Conservation (phyloP, 768 basidiomycete species). For the Mycena capillaripes region DNA sequence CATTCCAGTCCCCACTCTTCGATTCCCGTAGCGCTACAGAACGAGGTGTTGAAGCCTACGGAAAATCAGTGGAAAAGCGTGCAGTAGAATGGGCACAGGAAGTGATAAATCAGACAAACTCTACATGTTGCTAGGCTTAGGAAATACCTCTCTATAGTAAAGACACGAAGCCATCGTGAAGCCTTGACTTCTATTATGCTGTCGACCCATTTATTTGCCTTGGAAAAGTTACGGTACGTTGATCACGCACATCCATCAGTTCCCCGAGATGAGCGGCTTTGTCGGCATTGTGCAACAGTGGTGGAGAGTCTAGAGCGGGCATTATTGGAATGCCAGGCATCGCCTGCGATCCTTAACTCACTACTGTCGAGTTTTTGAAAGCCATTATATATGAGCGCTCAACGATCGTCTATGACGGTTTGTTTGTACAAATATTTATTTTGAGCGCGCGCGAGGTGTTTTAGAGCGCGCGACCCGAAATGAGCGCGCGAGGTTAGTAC, state of each 20-base stretch:
- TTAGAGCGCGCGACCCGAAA: too few relatives aligned
- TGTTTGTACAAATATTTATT: too few relatives aligned
- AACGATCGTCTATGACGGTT: too few relatives aligned
- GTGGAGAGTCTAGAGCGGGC: neutral
- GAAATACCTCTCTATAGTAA: slow-evolving; percentile 3
- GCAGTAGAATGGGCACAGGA: neutral
- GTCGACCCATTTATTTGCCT: neutral
- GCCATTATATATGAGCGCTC: too few relatives aligned
- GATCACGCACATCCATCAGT: neutral
- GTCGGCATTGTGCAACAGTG: neutral
- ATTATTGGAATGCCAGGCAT: too few relatives aligned
- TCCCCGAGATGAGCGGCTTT: neutral
- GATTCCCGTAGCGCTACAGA: neutral
- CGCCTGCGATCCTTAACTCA: too few relatives aligned
- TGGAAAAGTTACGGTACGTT: neutral
- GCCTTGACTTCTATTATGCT: neutral
- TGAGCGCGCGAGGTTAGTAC: too few relatives aligned
- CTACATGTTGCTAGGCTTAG: neutral
- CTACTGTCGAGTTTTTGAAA: too few relatives aligned
- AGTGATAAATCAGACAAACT: neutral
- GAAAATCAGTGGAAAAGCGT: neutral
- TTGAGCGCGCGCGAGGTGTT: too few relatives aligned
- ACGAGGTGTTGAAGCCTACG: neutral
- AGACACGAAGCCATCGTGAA: too few relatives aligned
- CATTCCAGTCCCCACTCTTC: neutral